Base-by-base conservation (phyloP, 1,284 basidiomycete genomes). In the Microbotryum silenes-acaulis region DNA sequence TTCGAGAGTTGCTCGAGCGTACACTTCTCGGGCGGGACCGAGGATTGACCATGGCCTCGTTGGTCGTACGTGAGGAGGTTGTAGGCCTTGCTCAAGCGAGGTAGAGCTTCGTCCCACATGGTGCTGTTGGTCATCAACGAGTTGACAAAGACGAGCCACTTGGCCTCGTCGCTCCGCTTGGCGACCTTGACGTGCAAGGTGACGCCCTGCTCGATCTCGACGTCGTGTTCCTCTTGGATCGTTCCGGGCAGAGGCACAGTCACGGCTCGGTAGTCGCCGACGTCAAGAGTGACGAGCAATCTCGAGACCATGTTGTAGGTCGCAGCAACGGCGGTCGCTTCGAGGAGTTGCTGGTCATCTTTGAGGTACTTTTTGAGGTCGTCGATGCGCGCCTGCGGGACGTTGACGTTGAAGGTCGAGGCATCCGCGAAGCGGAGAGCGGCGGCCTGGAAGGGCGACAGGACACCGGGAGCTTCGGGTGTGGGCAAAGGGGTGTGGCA, bases 291-390 rank as follows among this genome's bases (percentile, higher is more conserved):
- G 51, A 78, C 74, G 45, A 78, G 72, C 57, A 78, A 72, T 29
- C 77, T 72, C 1, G 75, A 77, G 33, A 78, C 77, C 75, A 78
- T 77, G 70, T 78, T 78, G 72, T 78, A 78, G 5, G 74, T 74
- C 20, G 76, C 75, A 1, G 72, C 71, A 10, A 75, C 75, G 18
- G 76, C 74, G 8, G 75, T 73, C 3, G 74, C 76, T 64, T 78
- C 77, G 45, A 75, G 67, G 23, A 78, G 60, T 60, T 76, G 75
- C 57, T 75, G 73, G 20, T 72, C 71, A 42, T 70, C 71, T 51
- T 70, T 68, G 42, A 72, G 70, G 44, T 71, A 71, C 46, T 70
- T 65, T 53, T 68, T 67, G 57, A 78, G 71, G n/a, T 72, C 71
- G 14, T 71, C 65, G 55, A 74, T 70, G 20, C 71, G 67, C 25